Percentiles rank a stretch among this genome's conserved stretches.
These are phyloP conservation scores for Betula pendula DNA, from an alignment of 306 rosid genomes.

Conservation along the genomic window DNA sequence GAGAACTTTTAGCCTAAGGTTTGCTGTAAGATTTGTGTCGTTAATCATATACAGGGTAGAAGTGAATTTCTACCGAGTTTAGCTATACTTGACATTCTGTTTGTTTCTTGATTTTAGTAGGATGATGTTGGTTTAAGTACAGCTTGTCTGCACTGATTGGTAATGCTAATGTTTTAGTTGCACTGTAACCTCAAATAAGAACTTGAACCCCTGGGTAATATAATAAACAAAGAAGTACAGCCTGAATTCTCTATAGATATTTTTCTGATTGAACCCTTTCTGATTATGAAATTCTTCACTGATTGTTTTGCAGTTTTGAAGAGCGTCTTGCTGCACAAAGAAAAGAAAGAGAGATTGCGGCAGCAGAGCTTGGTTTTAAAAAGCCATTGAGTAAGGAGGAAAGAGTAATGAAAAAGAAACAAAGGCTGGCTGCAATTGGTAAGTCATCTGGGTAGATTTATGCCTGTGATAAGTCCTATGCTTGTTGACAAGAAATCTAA, in stretches of 20 bases:
- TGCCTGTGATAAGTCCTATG: constrained; percentile 8
- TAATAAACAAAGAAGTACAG: constrained; percentile 3
- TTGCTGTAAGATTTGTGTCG: background rate
- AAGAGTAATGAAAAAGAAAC: constrained; percentile 78
- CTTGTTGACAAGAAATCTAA: constrained; percentile 2
- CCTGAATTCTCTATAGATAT: background rate
- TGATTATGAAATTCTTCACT: constrained; percentile 5
- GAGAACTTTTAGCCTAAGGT: too few relatives aligned
- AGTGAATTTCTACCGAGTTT: background rate
- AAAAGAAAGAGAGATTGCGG: constrained; percentile 75
- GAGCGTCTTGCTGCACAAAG: constrained; percentile 96
- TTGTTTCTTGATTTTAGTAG: constrained; percentile 5
- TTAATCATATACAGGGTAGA: background rate
- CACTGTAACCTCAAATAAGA: background rate
- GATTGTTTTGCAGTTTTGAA: constrained; percentile 66
- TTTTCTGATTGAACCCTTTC: background rate
- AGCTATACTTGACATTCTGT: background rate
- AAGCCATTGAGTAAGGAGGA: constrained; percentile 90
- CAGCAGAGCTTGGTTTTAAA: constrained; percentile 81
- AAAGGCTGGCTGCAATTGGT: constrained; percentile 99
- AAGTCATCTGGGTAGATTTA: constrained; percentile 33
- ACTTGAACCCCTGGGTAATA: constrained; percentile 24
- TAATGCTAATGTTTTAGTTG: background rate
- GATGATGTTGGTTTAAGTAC: constrained; percentile 19
- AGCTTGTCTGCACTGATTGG: constrained; percentile 18